These are phyloP conservation scores for Berberis vulgaris DNA, from an alignment of 164 flowering plant species.

Conservation along the genomic window DNA sequence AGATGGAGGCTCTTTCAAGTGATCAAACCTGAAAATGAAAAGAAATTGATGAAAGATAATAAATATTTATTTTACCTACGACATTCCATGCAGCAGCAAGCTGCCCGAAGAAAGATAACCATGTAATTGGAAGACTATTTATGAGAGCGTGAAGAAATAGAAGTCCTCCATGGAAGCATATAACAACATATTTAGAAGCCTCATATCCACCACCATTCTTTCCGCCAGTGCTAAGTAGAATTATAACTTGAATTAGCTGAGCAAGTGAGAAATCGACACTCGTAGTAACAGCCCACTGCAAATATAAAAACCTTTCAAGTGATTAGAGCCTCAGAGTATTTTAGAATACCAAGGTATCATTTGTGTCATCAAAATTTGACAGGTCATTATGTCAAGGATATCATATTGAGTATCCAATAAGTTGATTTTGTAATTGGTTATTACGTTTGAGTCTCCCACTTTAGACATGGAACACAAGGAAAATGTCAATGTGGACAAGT, in stretches of 20 bases:
- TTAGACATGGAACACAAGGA: too few species aligned
- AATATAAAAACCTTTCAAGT: slow-evolving; percentile 10
- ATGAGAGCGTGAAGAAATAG: slow-evolving; percentile 62
- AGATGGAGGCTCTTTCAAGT: not conserved
- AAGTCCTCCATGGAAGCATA: slow-evolving; percentile 65
- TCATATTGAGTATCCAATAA: too few species aligned
- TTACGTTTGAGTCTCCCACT: too few species aligned
- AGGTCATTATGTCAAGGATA: too few species aligned
- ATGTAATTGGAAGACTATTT: slow-evolving; percentile 79
- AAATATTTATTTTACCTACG: slow-evolving; percentile 35
- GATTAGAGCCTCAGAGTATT: slow-evolving; percentile 5
- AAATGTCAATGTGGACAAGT: too few species aligned
- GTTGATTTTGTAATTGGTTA: too few species aligned
- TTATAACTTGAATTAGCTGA: slow-evolving; percentile 82
- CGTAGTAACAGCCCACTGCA: slow-evolving; percentile 99
- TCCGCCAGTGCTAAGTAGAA: slow-evolving; percentile 90
- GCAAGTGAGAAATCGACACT: slow-evolving; percentile 91
- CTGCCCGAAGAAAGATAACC: slow-evolving; percentile 80
- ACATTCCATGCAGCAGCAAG: slow-evolving; percentile 91
- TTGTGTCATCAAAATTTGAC: too few species aligned
- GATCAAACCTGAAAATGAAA: not conserved
- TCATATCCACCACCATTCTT: slow-evolving; percentile 79
- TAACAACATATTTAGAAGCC: slow-evolving; percentile 75
- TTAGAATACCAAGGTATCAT: not conserved
- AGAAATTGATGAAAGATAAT: not conserved